Evolutionary conservation across 2,329 filamentous ascomycete genomes (phyloP).

Genomic region (Blastomyces gilchristii): DNA sequence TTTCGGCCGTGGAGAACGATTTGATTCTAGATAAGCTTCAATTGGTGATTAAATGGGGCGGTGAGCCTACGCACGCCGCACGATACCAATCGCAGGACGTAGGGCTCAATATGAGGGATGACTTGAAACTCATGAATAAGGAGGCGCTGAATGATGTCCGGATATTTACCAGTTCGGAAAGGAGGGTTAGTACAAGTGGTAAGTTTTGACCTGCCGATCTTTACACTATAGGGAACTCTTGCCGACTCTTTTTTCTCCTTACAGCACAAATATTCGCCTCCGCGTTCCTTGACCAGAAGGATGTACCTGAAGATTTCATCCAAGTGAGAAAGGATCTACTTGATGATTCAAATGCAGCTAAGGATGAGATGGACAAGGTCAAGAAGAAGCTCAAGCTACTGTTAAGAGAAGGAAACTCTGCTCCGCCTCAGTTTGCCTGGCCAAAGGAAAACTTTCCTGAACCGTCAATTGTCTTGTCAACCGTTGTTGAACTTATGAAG

Average conservation of each 20-base stretch:
- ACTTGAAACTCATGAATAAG: slow-evolving; percentile 82
- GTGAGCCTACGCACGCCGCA: slow-evolving; percentile 93
- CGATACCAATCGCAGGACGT: slow-evolving; percentile 93
- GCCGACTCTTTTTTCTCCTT: too few species aligned
- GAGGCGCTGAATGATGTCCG: slow-evolving; percentile 86
- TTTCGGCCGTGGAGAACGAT: slow-evolving; percentile 86
- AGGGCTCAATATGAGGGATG: slow-evolving; percentile 90
- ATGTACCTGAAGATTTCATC: slow-evolving; percentile 76
- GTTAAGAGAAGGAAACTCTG: slow-evolving; percentile 81
- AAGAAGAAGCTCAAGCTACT: slow-evolving; percentile 98
- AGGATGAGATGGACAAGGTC: slow-evolving; percentile 98
- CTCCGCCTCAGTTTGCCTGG: slow-evolving; percentile 96
- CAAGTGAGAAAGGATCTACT: slow-evolving; percentile 86
- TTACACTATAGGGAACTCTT: slow-evolving; percentile 8
- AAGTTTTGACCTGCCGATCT: slow-evolving; percentile 18
- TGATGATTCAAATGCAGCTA: slow-evolving; percentile 95
- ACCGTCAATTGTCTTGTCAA: slow-evolving; percentile 81
- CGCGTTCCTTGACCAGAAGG: slow-evolving; percentile 77
- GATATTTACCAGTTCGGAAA: slow-evolving; percentile 91
- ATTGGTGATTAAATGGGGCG: slow-evolving; percentile 97
- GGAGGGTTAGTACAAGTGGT: slow-evolving; percentile 80
- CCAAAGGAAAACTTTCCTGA: slow-evolving; percentile 84
- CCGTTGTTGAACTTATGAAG: slow-evolving; percentile 93
- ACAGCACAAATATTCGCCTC: slow-evolving; percentile 84
- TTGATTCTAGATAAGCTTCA: slow-evolving; percentile 92